Conservation (phyloP, 768 basidiomycete genomes). For the Amanita rubescens region DNA sequence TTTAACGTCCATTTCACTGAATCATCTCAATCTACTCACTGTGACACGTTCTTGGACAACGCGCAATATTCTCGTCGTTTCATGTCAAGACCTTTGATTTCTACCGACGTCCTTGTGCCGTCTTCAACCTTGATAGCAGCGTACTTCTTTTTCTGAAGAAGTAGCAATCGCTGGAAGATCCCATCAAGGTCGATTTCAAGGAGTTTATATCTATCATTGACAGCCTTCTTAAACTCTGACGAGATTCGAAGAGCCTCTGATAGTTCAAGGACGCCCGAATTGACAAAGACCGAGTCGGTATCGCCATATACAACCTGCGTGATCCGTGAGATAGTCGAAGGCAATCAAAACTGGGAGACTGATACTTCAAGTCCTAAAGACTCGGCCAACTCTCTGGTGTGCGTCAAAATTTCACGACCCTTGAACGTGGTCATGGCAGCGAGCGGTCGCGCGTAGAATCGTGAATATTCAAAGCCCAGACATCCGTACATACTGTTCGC, state of each 20-base stretch:
- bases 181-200: conserved; percentile 96
- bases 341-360: background rate
- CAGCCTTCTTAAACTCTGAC: conserved; percentile 86
- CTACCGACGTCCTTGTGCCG: conserved; percentile 65
- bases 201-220: conserved; percentile 91
- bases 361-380: conserved; percentile 82
- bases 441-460: conserved; percentile 95
- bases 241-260: conserved; percentile 89
- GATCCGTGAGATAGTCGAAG: background rate
- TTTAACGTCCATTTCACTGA: background rate
- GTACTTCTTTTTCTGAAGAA: conserved; percentile 99
- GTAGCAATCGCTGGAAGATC: conserved; percentile 84
- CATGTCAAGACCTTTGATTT: conserved; percentile 98
- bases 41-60: conserved; percentile 87
- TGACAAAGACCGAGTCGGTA: conserved; percentile 98
- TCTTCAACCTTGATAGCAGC: conserved; percentile 95
- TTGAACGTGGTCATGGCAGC: conserved; percentile 97
- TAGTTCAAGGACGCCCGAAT: conserved; percentile 87
- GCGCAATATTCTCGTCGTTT: conserved; percentile 93
- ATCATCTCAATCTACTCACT: conserved; percentile 43
- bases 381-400: conserved; percentile 90
- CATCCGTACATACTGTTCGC: conserved; percentile 99
- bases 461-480: conserved; percentile 93
- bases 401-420: conserved; percentile 93
- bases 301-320: conserved; percentile 96